Evolutionary conservation across 2,329 filamentous ascomycete genomes (phyloP).

Genomic region (Cordyceps pruinosa): DNA sequence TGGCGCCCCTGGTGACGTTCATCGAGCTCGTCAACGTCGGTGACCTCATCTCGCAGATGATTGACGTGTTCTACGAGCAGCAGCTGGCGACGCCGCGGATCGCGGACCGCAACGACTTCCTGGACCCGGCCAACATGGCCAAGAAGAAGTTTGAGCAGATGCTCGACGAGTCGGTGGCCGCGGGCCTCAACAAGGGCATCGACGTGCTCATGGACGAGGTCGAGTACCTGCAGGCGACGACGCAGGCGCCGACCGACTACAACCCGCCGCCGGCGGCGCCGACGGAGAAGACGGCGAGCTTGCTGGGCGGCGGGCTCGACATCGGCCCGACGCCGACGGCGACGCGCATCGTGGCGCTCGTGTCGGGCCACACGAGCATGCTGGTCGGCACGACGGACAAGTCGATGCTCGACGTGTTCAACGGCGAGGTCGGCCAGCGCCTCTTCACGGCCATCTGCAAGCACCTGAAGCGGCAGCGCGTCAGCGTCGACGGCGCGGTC

Average conservation of each 20-base stretch:
- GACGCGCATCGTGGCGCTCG: slow-evolving; percentile 71
- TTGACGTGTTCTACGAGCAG: slow-evolving; percentile 97
- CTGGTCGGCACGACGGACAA: slow-evolving; percentile 93
- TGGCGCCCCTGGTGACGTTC: slow-evolving; percentile 89
- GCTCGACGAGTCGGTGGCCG: slow-evolving; percentile 93
- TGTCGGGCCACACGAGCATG: slow-evolving; percentile 87
- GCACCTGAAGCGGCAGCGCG: slow-evolving; percentile 90
- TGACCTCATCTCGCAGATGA: slow-evolving; percentile 96
- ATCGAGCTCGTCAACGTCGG: slow-evolving; percentile 97
- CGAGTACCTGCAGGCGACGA: slow-evolving; percentile 87
- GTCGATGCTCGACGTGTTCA: slow-evolving; percentile 96
- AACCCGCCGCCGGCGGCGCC: slow-evolving; percentile 52
- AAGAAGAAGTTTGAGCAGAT: slow-evolving; percentile 99
- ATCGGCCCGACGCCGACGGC: slow-evolving; percentile 73
- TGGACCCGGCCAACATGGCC: slow-evolving; percentile 83
- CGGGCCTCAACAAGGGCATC: slow-evolving; percentile 93
- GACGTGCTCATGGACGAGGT: slow-evolving; percentile 98
- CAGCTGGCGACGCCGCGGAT: slow-evolving; percentile 79
- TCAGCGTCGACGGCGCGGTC: slow-evolving; percentile 83
- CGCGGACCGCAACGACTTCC: slow-evolving; percentile 86
- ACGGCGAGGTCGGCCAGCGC: slow-evolving; percentile 89
- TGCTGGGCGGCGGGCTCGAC: slow-evolving; percentile 29
- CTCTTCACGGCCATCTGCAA: slow-evolving; percentile 92
- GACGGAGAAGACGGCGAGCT: slow-evolving; percentile 20
- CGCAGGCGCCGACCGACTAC: slow-evolving; percentile 80